A percentile compares a stretch with the other conserved stretches of the same genome.
These are phyloP conservation scores for Geosmithia flava DNA, from an alignment of 2,329 filamentous ascomycete genomes.

Conservation along the genomic window DNA sequence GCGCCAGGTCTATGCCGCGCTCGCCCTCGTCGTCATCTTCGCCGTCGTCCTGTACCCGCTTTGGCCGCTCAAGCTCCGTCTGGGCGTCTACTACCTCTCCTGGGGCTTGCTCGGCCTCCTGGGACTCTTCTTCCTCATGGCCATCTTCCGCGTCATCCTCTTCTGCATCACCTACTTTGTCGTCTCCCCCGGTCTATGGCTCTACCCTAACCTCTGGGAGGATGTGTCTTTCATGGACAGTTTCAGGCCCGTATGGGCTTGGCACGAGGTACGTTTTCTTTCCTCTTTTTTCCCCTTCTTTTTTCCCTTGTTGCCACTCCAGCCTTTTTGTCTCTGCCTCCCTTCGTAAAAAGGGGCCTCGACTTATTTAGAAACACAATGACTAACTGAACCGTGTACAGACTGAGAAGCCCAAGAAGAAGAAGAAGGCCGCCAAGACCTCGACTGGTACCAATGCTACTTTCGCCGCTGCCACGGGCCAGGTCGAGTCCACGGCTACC, in stretches of 20 bases:
- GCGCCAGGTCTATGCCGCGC: constrained; percentile 79
- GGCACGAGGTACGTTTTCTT: constrained; percentile 68
- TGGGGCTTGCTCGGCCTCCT: constrained; percentile 87
- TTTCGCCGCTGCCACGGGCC: constrained; percentile 40
- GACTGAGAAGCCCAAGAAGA: constrained; percentile 34
- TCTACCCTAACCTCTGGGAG: constrained; percentile 96
- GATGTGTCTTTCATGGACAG: constrained; percentile 98
- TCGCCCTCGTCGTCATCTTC: constrained; percentile 75
- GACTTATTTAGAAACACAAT: too few species aligned
- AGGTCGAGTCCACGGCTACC: constrained; percentile 37
- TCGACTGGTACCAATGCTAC: constrained; percentile 20
- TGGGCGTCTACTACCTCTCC: constrained; percentile 94
- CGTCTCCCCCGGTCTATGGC: constrained; percentile 80
- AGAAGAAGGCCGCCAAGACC: constrained; percentile 36
- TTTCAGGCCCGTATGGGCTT: constrained; percentile 92
- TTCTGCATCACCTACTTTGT: constrained; percentile 88
- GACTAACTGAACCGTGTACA: constrained; percentile 4
- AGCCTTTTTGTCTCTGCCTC: too few species aligned
- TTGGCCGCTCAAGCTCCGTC: constrained; percentile 82
- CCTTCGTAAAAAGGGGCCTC: too few species aligned
- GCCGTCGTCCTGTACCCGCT: constrained; percentile 88
- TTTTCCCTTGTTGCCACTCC: too few species aligned
- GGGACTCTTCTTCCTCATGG: constrained; percentile 93
- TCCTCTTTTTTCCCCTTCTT: constrained; percentile 7
- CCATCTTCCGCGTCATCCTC: constrained; percentile 88